A percentile compares a stretch with the other conserved stretches of the same genome.
Evolutionary conservation across 345 rosid species (phyloP).

Genomic region (Adansonia digitata): DNA sequence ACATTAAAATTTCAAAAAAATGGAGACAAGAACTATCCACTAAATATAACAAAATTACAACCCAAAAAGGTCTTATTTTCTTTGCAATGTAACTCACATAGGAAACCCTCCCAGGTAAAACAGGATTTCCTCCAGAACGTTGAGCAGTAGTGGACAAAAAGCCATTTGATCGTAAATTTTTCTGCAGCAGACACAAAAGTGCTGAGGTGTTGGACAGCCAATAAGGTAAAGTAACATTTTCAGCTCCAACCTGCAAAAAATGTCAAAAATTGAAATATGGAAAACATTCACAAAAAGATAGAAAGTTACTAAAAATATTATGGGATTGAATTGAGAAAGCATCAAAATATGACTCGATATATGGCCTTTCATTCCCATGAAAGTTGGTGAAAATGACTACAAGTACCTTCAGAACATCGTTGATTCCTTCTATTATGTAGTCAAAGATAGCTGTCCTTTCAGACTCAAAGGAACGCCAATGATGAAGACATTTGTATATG

Average conservation of each 20-base stretch:
- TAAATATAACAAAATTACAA: not conserved
- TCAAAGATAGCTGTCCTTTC: slow-evolving; percentile 89
- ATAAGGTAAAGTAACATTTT: slow-evolving; percentile 64
- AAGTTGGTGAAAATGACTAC: not conserved
- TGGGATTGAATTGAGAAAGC: not conserved
- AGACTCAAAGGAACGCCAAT: slow-evolving; percentile 94
- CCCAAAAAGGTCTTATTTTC: not conserved
- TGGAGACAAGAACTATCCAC: not conserved
- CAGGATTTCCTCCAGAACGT: slow-evolving; percentile 48
- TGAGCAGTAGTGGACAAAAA: slow-evolving; percentile 55
- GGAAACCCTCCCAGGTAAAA: slow-evolving; percentile 61
- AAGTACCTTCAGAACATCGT: slow-evolving; percentile 72
- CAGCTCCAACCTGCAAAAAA: slow-evolving; percentile 68
- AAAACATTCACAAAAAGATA: not conserved
- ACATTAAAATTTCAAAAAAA: not conserved
- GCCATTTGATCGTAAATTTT: slow-evolving; percentile 74
- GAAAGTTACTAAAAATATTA: not conserved
- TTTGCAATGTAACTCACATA: slow-evolving; percentile 41
- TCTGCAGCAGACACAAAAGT: slow-evolving; percentile 89
- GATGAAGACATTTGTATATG: slow-evolving; percentile 81
- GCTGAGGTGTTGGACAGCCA: slow-evolving; percentile 97
- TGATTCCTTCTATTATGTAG: slow-evolving; percentile 79
- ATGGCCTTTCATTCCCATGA: not conserved
- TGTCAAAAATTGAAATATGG: slow-evolving; percentile 4
- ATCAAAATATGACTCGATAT: not conserved